These are phyloP conservation scores for Fusarium sulawesiense DNA, from an alignment of 2,329 filamentous ascomycete genomes.

Conservation along the genomic window DNA sequence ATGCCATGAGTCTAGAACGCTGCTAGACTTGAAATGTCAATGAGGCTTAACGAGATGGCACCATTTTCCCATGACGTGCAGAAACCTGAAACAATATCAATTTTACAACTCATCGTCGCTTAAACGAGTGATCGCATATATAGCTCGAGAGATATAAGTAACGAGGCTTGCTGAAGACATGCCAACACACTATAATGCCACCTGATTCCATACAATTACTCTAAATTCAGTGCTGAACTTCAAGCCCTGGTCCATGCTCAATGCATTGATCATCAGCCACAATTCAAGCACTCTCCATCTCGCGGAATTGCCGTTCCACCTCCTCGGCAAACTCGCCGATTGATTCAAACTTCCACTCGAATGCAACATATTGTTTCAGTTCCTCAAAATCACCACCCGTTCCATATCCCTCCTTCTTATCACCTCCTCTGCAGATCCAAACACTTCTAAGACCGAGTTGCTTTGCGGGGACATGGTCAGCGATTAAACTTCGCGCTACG, in stretches of 20 bases:
- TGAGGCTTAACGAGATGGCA: conserved; percentile 6
- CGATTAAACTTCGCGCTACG: conserved; percentile 27
- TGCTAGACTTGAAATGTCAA: neutral
- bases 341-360: conserved; percentile 25
- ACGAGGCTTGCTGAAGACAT: neutral
- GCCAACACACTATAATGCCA: neutral
- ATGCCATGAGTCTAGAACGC: neutral
- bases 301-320: conserved; percentile 16
- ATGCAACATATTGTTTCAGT: conserved; percentile 1
- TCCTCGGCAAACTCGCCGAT: conserved; percentile 19
- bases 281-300: conserved; percentile 1
- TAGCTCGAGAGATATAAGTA: neutral
- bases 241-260: neutral
- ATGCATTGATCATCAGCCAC: neutral
- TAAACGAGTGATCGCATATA: neutral
- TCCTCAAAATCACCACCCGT: conserved; percentile 18
- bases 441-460: conserved; percentile 5
- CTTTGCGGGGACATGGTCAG: conserved; percentile 25
- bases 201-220: neutral
- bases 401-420: conserved; percentile 8
- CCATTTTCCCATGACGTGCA: neutral
- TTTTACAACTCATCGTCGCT: neutral
- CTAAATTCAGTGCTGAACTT: neutral
- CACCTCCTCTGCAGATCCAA: conserved; percentile 18
- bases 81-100: conserved; percentile 13